Base-by-base conservation (phyloP, 2,329 filamentous ascomycete species). In the Exophiala viscosa region DNA sequence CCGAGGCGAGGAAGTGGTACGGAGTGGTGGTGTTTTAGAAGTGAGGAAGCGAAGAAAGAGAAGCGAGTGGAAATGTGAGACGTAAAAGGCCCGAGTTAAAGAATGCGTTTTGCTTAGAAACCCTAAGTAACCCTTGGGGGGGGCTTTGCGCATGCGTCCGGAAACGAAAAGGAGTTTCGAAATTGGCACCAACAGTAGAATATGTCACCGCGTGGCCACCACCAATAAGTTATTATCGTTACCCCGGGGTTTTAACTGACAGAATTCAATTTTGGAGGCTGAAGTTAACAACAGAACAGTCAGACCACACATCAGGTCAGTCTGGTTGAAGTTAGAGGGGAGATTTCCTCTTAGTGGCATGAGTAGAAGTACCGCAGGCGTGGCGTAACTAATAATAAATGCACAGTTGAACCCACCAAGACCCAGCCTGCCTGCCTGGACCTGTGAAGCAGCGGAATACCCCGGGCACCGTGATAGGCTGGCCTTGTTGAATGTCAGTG, bases 61-160 rank as follows among this genome's bases (percentile, higher is more conserved):
- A 47, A 31, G 33, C 20, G 35, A 31, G 43, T 33, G 33, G 33
- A 34, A 34, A 17, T n/a, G 23, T 45, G 43, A 38, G 33, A 47
- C 33, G 45, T 14, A 23, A 36, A 31, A 36, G 20, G 14, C 8
- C 28, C 13, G 10, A 38, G 8, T 32, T 35, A 38, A 17, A 38
- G 45, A n/a, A 17, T 18, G 35, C n/a, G 32, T 11, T 38, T 38
- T 47, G 45, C 32, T 47, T 35, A 45, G 43, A 42, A 42, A 42
- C 40, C 23, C 3, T 11, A 3, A 10, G 40, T 23, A 18, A 7
- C 18, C 13, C 40, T 11, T 31, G 39, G 13, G 10, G 13, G 10
- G 23, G 23, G 23, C 23, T 28, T 28, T 28, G 23, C 23, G 23
- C 23, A 28, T 28, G 23, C 23, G 23, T 7, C 23, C 23, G 23